phyloP scores from a whole-genome alignment of 1,139 yeast species.

The Suhomyces taliae region DNA sequence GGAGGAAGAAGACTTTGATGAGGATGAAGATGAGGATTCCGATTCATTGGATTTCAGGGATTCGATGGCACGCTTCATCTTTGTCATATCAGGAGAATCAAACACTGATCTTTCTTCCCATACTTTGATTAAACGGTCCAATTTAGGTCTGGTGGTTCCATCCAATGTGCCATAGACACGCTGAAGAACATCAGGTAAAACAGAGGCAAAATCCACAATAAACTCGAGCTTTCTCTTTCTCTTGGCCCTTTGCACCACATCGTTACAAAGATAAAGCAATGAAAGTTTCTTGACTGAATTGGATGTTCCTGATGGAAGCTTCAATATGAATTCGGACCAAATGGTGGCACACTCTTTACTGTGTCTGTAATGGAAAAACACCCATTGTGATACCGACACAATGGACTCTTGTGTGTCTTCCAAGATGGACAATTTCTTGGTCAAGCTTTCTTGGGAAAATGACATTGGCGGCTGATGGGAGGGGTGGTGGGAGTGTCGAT shows the following conservation, averaged over 20 bases:
- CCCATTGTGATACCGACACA: slow-evolving; percentile 84
- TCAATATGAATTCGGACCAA: slow-evolving; percentile 55
- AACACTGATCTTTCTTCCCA: slow-evolving; percentile 75
- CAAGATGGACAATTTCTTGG: slow-evolving; percentile 56
- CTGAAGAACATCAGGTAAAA: slow-evolving; percentile 40
- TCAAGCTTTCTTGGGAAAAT: slow-evolving; percentile 56
- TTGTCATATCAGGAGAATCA: slow-evolving; percentile 38
- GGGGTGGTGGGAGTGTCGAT: not conserved
- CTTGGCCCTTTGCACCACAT: slow-evolving; percentile 78
- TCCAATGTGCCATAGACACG: slow-evolving; percentile 36
- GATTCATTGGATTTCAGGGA: slow-evolving; percentile 7
- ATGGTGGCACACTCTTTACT: slow-evolving; percentile 57
- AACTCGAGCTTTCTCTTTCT: slow-evolving; percentile 64
- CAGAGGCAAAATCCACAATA: slow-evolving; percentile 54
- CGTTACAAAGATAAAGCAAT: slow-evolving; percentile 74
- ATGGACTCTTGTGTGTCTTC: slow-evolving; percentile 84
- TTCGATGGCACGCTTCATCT: slow-evolving; percentile 40
- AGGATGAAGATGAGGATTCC: not conserved
- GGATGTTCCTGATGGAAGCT: slow-evolving; percentile 20
- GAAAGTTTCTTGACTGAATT: slow-evolving; percentile 52
- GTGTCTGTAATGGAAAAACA: slow-evolving; percentile 72
- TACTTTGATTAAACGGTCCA: slow-evolving; percentile 65
- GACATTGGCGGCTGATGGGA: slow-evolving; percentile 44
- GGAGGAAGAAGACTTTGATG: not conserved
- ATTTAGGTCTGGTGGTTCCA: slow-evolving; percentile 49